A percentile compares a stretch with the other conserved stretches of the same genome.
phyloP scores from a whole-genome alignment of 495 filamentous ascomycete genomes.

The Extremus antarcticus region DNA sequence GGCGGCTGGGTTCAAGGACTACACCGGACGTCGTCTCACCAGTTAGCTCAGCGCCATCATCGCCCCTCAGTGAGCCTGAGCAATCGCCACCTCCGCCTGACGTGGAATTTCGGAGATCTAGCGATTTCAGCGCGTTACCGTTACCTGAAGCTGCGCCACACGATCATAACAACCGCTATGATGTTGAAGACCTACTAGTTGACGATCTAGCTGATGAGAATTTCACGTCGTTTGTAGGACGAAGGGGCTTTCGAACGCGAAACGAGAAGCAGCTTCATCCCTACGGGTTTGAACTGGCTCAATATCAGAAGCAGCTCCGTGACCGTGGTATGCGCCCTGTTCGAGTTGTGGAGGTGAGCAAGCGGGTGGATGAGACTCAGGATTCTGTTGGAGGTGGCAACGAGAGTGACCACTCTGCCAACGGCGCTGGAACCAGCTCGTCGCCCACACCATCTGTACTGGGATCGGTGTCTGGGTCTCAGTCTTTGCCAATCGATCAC shows the following conservation, averaged over 20 bases:
- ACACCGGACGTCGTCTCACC: background rate
- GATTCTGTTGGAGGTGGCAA: slow-evolving; percentile 2
- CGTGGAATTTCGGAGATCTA: too few species aligned
- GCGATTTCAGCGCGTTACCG: too few species aligned
- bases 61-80: slow-evolving; percentile 13
- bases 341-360: background rate
- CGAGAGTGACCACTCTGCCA: background rate
- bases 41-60: background rate
- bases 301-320: slow-evolving; percentile 24
- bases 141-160: background rate
- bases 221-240: background rate
- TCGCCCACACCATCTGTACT: background rate
- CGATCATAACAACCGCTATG: background rate
- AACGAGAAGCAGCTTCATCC: slow-evolving; percentile 32
- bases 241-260: slow-evolving; percentile 22
- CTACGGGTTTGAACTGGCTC: slow-evolving; percentile 26
- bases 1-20: background rate
- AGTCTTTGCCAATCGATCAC: background rate
- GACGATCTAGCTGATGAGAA: too few species aligned
- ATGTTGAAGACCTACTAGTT: too few species aligned
- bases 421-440: background rate
- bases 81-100: slow-evolving; percentile 1
- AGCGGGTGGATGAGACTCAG: slow-evolving; percentile 8
- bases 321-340: slow-evolving; percentile 27
- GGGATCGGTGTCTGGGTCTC: background rate